phyloP scores from a whole-genome alignment of 177 flowering plant genomes.

The Vitis hybrid region DNA sequence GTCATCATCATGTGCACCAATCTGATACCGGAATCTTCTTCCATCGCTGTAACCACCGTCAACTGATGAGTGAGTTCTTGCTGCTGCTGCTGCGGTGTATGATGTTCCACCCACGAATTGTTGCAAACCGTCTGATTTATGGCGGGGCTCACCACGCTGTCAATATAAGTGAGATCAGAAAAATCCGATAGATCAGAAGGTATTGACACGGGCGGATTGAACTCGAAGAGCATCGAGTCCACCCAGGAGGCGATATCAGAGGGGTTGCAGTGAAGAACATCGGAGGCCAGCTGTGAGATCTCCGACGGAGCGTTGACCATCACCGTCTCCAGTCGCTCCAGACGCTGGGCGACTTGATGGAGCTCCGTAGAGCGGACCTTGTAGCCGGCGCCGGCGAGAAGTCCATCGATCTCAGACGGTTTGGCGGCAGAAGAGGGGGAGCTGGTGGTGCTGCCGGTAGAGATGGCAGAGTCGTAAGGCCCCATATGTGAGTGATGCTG shows the following conservation, averaged over 20 bases:
- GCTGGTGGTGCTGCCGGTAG: constrained; percentile 28
- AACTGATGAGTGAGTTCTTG: constrained; percentile 14
- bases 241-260: constrained; percentile 73
- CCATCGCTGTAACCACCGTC: constrained; percentile 31
- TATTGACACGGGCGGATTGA: constrained; percentile 22
- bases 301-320: constrained; percentile 49
- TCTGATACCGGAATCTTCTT: constrained; percentile 70
- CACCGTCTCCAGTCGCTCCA: constrained; percentile 56
- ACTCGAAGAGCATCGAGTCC: constrained; percentile 60
- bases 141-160: not conserved
- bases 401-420: constrained; percentile 45
- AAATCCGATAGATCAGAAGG: constrained; percentile 24
- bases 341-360: constrained; percentile 55
- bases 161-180: constrained; percentile 18
- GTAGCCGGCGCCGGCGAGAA: constrained; percentile 70
- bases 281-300: constrained; percentile 41
- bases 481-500: constrained; percentile 15
- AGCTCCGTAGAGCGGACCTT: constrained; percentile 60
- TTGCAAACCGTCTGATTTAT: constrained; percentile 5
- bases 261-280: constrained; percentile 65
- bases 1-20: constrained; percentile 66
- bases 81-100: constrained; percentile 10
- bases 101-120: constrained; percentile 11
- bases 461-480: constrained; percentile 22
- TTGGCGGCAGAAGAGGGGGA: constrained; percentile 29